phyloP scores from a whole-genome alignment of 2,329 filamentous ascomycete genomes.

The Xylariaceae sp. region DNA sequence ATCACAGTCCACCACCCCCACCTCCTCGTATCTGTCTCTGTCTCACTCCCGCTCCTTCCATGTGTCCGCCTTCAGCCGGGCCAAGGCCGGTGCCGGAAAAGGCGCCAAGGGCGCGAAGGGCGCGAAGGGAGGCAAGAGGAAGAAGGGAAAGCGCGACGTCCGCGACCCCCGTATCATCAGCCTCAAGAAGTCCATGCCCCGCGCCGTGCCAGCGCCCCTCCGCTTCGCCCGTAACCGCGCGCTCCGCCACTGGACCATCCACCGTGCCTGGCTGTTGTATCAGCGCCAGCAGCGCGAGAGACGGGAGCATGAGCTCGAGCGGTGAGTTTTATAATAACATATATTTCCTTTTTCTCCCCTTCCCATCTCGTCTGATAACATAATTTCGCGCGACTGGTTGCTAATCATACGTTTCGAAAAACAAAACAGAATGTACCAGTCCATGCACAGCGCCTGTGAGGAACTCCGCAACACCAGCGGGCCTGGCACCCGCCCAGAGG shows the following conservation, averaged over 20 bases:
- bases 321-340: conserved; percentile 30
- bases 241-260: conserved; percentile 97
- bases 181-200: conserved; percentile 44
- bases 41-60: conserved; percentile 19
- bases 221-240: conserved; percentile 82
- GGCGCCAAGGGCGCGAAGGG: conserved; percentile 11
- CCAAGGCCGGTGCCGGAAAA: conserved; percentile 13
- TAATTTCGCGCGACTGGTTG: too few species aligned
- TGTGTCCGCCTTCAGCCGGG: conserved; percentile 7
- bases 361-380: background rate
- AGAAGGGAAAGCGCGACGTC: conserved; percentile 27
- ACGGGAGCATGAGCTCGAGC: conserved; percentile 66
- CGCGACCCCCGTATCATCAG: conserved; percentile 40
- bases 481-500: conserved; percentile 53
- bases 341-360: background rate
- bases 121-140: conserved; percentile 17
- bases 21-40: background rate
- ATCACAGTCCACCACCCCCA: background rate
- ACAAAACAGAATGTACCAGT: conserved; percentile 57
- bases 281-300: conserved; percentile 61
- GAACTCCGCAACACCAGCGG: conserved; percentile 61
- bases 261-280: conserved; percentile 87
- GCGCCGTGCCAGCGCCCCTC: conserved; percentile 59
- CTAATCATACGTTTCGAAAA: too few species aligned
- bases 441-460: conserved; percentile 82